Evolutionary conservation across 257 asterid genomes (phyloP).

Genomic region (Anisodus acutangulus): DNA sequence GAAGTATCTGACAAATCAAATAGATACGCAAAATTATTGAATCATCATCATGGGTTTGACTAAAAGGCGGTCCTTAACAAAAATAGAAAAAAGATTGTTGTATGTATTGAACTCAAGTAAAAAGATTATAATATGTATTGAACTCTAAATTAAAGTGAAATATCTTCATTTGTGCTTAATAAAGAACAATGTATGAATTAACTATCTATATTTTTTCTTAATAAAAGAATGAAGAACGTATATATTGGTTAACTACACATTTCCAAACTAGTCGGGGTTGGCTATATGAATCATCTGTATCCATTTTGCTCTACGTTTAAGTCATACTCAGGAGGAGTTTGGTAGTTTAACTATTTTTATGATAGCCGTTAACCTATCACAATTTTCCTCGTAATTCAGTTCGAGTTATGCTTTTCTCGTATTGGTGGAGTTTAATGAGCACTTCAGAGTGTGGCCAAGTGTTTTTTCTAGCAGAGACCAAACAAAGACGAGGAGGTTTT

Average conservation of each 20-base stretch:
- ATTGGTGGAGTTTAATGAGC: conserved; percentile 14
- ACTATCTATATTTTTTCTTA: neutral
- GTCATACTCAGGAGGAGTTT: conserved; percentile 8
- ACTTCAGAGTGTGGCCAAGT: conserved; percentile 2
- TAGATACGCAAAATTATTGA: conserved; percentile 3
- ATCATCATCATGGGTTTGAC: neutral
- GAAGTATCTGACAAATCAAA: neutral
- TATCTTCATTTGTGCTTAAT: conserved; percentile 7
- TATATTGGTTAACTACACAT: neutral
- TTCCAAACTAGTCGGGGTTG: neutral
- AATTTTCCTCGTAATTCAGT: neutral
- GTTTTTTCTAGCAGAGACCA: neutral
- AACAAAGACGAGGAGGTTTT: neutral
- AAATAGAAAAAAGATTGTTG: neutral
- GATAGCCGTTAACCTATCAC: neutral
- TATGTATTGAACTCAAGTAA: neutral
- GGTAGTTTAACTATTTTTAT: conserved; percentile 16
- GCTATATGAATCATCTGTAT: too few relatives aligned
- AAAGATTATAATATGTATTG: neutral
- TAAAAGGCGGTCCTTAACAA: conserved; percentile 6
- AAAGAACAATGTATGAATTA: neutral
- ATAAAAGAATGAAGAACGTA: neutral
- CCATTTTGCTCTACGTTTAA: neutral
- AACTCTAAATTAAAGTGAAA: conserved; percentile 11
- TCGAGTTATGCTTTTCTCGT: neutral